Percentiles rank a stretch among this genome's conserved stretches.
These are phyloP conservation scores for Xanthoconium purpureum DNA, from an alignment of 768 basidiomycete species.

Conservation along the genomic window DNA sequence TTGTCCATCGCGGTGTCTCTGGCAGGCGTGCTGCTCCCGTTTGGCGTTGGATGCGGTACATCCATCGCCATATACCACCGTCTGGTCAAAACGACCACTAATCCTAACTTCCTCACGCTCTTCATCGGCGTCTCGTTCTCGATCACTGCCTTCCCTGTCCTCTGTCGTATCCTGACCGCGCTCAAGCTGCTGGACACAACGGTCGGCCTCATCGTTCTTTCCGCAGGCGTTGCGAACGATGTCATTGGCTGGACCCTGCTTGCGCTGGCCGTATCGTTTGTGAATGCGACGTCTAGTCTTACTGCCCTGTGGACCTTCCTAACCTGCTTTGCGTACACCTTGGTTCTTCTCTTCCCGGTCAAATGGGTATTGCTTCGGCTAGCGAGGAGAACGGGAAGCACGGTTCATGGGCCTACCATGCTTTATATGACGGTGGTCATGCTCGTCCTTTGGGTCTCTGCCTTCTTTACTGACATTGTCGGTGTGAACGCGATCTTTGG, in stretches of 20 bases:
- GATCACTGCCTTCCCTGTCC: slow-evolving; percentile 84
- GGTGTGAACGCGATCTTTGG: slow-evolving; percentile 93
- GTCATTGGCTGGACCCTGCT: slow-evolving; percentile 88
- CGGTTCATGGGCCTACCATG: slow-evolving; percentile 78
- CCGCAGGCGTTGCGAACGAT: slow-evolving; percentile 89
- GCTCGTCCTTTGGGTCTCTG: slow-evolving; percentile 75
- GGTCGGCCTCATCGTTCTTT: slow-evolving; percentile 89
- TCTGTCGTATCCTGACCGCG: slow-evolving; percentile 87
- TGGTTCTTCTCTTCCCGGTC: slow-evolving; percentile 71
- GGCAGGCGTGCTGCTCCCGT: slow-evolving; percentile 83
- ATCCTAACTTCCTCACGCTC: slow-evolving; percentile 88
- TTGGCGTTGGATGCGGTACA: slow-evolving; percentile 78
- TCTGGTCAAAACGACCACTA: slow-evolving; percentile 59
- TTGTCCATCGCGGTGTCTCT: slow-evolving; percentile 66
- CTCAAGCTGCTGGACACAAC: slow-evolving; percentile 88
- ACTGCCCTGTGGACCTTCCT: slow-evolving; percentile 87
- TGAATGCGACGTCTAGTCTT: slow-evolving; percentile 80
- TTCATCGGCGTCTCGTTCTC: slow-evolving; percentile 91
- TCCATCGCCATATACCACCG: slow-evolving; percentile 70
- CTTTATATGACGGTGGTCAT: slow-evolving; percentile 87
- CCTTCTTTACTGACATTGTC: slow-evolving; percentile 93
- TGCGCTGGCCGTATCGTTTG: slow-evolving; percentile 87
- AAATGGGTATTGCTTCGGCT: slow-evolving; percentile 64
- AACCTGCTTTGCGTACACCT: slow-evolving; percentile 72
- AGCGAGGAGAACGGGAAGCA: slow-evolving; percentile 74